A percentile compares a stretch with the other conserved stretches of the same genome.
Evolutionary conservation across 495 filamentous ascomycete species (phyloP).

Genomic region (Penicillium fimorum): DNA sequence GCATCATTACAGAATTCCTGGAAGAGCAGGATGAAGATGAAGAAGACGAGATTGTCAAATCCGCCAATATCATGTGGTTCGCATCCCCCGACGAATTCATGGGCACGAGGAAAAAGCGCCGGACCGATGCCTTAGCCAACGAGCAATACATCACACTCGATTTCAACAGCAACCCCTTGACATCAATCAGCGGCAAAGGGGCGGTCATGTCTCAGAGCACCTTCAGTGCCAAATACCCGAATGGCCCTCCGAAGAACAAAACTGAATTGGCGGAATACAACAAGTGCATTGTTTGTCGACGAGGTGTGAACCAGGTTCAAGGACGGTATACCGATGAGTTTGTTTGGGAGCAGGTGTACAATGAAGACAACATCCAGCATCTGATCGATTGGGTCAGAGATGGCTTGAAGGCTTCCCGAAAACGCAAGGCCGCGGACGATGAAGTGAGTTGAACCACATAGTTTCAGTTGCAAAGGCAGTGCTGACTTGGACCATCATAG

Average conservation of each 20-base stretch:
- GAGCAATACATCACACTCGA: slow-evolving; percentile 88
- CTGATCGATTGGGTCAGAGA: slow-evolving; percentile 65
- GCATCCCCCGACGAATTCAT: slow-evolving; percentile 83
- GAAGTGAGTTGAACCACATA: slow-evolving; percentile 41
- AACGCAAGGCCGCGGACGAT: slow-evolving; percentile 45
- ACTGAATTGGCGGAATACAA: slow-evolving; percentile 62
- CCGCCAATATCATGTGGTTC: slow-evolving; percentile 88
- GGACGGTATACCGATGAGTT: slow-evolving; percentile 93
- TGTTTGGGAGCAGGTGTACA: slow-evolving; percentile 81
- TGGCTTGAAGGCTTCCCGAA: slow-evolving; percentile 57
- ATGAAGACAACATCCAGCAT: slow-evolving; percentile 58
- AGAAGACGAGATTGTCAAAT: slow-evolving; percentile 47
- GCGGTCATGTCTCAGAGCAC: slow-evolving; percentile 67
- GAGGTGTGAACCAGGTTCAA: slow-evolving; percentile 84
- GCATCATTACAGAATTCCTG: slow-evolving; percentile 76
- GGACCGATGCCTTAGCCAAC: slow-evolving; percentile 78
- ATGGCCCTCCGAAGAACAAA: slow-evolving; percentile 70
- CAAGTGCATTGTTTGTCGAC: slow-evolving; percentile 86
- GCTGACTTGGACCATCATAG: slow-evolving; percentile 23
- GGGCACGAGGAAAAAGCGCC: slow-evolving; percentile 72
- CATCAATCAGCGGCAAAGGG: slow-evolving; percentile 87
- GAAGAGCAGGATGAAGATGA: slow-evolving; percentile 63
- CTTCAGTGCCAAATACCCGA: slow-evolving; percentile 69
- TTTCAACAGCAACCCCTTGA: slow-evolving; percentile 82
- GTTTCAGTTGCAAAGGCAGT: not conserved